Evolutionary conservation across 495 filamentous ascomycete genomes (phyloP).

Genomic region (Neurospora sp.): DNA sequence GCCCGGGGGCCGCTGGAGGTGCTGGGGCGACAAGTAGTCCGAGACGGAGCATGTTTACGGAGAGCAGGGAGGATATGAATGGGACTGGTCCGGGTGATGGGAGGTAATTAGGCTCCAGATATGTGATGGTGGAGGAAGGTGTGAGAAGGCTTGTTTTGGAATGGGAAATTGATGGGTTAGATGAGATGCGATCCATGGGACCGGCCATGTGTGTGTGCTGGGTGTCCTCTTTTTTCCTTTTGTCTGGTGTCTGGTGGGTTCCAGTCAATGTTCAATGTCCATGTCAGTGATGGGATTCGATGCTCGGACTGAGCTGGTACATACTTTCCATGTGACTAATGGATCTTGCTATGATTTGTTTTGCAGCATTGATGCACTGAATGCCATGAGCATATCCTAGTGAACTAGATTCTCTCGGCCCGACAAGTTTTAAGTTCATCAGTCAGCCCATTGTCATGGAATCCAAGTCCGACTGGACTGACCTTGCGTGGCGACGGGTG

Average conservation of each 20-base stretch:
- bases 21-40: constrained; percentile 1
- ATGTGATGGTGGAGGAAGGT: neutral
- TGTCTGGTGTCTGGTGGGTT: neutral
- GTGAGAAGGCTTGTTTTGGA: neutral
- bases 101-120: neutral
- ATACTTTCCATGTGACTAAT: neutral
- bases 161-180: neutral
- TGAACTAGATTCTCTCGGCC: no score
- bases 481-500: no score
- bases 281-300: neutral
- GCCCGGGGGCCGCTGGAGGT: neutral
- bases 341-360: neutral
- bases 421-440: no score
- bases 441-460: no score
- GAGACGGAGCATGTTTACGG: constrained; percentile 11
- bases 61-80: constrained; percentile 8
- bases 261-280: neutral
- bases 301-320: neutral
- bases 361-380: no score
- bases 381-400: no score
- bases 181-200: neutral
- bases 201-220: neutral
- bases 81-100: neutral
- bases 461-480: no score
- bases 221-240: neutral